Base-by-base conservation (phyloP, 139 green algal genomes). In the Mychonastes homosphaera region DNA sequence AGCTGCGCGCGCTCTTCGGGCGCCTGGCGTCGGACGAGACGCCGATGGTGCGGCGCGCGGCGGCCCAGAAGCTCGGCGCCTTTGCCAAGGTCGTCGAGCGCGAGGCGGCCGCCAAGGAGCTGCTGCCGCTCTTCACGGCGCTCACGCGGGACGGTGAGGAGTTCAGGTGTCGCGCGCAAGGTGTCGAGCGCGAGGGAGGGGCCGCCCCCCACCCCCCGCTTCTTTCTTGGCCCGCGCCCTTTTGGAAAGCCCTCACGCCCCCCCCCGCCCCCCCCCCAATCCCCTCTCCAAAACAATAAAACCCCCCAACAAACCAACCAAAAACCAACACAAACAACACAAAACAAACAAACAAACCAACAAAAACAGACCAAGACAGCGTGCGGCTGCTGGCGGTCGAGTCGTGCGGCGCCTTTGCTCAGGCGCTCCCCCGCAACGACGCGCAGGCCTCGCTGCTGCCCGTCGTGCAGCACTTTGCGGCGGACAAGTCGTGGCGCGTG, bases 401-500 rank as follows among this genome's bases (percentile, higher is more conserved):
- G 62, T 79, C 72, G 47, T 96, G 87, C 45, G 81, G 83, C 1
- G 74, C 82, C 0, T 79, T 99, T 48, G 92, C 87, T 6, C 58
- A 72, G 34, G 66, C 91, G 15, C 63, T 98, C 19, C 68, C 62
- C 21, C 62, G 65, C 19, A 67, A 88, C 4, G 90, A 96, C 7
- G 84, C 77, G 27, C 72, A 80, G 1, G 24, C 19, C 0, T 58
- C 71, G 27, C 72, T 98, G 27, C 62, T 98, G 29, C 90, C 91
- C 0, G 74, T 94, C n/a, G 80, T 96, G 44, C 71, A 88, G 50
- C 84, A 80, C 51, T 93, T 95, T 69, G 73, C 85, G 45, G 56
- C 85, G 76, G 93, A 99, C 79, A 96, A 96, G 68, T 95, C 85
- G 4, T 99, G 93, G 93, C 82, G 93, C n/a, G 93, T 99, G 36